Conservation (phyloP, 1,284 basidiomycete species). For the Schizophyllum commune region DNA sequence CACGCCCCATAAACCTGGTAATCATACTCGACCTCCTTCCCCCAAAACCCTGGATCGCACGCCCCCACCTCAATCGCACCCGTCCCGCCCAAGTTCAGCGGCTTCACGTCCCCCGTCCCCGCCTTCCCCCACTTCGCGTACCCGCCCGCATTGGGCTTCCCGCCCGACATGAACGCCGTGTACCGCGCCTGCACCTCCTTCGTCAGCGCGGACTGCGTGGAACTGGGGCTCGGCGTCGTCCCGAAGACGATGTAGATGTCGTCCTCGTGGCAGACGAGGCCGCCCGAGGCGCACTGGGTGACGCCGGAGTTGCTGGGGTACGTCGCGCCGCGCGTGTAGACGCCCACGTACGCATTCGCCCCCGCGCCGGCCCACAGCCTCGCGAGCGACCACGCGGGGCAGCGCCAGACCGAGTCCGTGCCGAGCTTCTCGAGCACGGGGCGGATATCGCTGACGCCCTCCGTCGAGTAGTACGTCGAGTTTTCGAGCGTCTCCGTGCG, state of each 20-base stretch:
- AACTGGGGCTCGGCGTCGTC: conserved; percentile 48
- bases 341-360: conserved; percentile 60
- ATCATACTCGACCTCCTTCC: conserved; percentile 51
- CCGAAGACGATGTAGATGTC: conserved; percentile 72
- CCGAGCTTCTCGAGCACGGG: conserved; percentile 49
- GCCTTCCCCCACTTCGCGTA: conserved; percentile 44
- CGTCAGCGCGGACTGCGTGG: conserved; percentile 48
- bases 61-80: conserved; percentile 44
- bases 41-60: conserved; percentile 62
- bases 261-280: conserved; percentile 64
- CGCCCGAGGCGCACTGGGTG: conserved; percentile 44
- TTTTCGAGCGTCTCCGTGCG: conserved; percentile 40
- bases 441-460: conserved; percentile 40
- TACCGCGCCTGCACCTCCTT: conserved; percentile 64
- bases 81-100: conserved; percentile 49
- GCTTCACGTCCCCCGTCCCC: conserved; percentile 38
- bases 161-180: conserved; percentile 52
- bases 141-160: conserved; percentile 48
- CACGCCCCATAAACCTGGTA: conserved; percentile 58
- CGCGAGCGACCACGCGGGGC: conserved; percentile 64
- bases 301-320: conserved; percentile 57
- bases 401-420: conserved; percentile 68
- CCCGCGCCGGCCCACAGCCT: conserved; percentile 56
- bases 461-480: conserved; percentile 41
- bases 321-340: conserved; percentile 59